A percentile compares a stretch with the other conserved stretches of the same genome.
Conservation (phyloP, 345 rosid genomes). For the Orychophragmus violaceus region DNA sequence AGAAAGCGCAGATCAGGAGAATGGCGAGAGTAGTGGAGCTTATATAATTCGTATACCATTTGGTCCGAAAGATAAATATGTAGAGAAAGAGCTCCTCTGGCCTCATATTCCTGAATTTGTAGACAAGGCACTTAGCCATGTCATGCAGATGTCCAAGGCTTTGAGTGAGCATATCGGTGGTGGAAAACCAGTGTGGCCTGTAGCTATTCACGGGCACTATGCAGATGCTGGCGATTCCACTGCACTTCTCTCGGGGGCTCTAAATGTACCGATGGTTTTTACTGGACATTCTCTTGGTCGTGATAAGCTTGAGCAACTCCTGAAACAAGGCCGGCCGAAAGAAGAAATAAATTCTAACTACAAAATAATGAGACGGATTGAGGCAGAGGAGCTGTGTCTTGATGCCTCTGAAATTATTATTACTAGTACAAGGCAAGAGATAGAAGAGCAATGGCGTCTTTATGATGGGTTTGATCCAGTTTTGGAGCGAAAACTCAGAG, state of each 20-base stretch:
- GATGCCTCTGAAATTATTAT: slow-evolving; percentile 64
- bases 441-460: slow-evolving; percentile 72
- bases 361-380: slow-evolving; percentile 67
- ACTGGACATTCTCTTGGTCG: slow-evolving; percentile 79
- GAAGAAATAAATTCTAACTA: slow-evolving; percentile 57
- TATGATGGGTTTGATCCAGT: slow-evolving; percentile 75
- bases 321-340: slow-evolving; percentile 59
- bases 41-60: slow-evolving; percentile 65
- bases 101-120: slow-evolving; percentile 65
- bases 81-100: slow-evolving; percentile 66
- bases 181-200: slow-evolving; percentile 63
- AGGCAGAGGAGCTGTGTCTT: slow-evolving; percentile 61
- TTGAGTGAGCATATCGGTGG: slow-evolving; percentile 58
- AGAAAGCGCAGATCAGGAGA: slow-evolving; percentile 36
- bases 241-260: slow-evolving; percentile 65
- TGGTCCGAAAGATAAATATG: slow-evolving; percentile 60
- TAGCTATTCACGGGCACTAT: slow-evolving; percentile 69
- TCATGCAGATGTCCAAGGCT: slow-evolving; percentile 65
- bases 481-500: slow-evolving; percentile 61
- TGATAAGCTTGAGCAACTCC: slow-evolving; percentile 64
- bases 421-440: slow-evolving; percentile 75
- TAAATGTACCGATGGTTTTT: slow-evolving; percentile 72
- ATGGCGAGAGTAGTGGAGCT: slow-evolving; percentile 72
- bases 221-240: slow-evolving; percentile 73
- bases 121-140: slow-evolving; percentile 62